Evolutionary conservation across 1,284 basidiomycete genomes (phyloP), one percentile per base, ranked within the genome.

Genomic region (Thelephora terrestris): DNA sequence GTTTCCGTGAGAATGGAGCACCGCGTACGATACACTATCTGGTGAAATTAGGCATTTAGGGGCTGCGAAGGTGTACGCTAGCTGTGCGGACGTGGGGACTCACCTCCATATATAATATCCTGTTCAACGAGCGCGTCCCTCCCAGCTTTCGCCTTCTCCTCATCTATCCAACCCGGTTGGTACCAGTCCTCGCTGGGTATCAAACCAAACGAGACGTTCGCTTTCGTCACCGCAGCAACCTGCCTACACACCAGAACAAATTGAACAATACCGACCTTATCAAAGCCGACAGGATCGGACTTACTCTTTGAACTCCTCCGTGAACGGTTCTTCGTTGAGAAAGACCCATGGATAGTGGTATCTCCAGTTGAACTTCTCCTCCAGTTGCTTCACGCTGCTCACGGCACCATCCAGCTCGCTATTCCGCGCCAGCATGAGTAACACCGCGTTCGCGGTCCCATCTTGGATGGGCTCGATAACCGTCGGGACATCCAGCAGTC

Each of bases 91-190:
- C 45, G n/a, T 29, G 34, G 42, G 12, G 2, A 59, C 61, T 63
- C 68, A 71, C 85, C 85, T 56, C 89, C 91, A 55, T 94, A 94
- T 47, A 93, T 91, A 54, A 94, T 85, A 50, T 79, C 74, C 49
- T 89, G 71, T 55, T 74, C 71, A 16, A 74, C 69, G 85, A 93
- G 90, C 42, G 78, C 68, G 36, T 80, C 73, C 47, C 91, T 73
- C 18, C 78, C 68, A 17, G 70, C 73, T 0, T 68, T 71, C 0
- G 92, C 92, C 56, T 73, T 79, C 2, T 70, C 71, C 64, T 92
- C 86, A 55, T 90, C 79, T 53, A 90, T 87, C 75, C 76, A 90
- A 32, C 75, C 67, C 1, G 92, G 90, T 60, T 93, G 90, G 52
- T 74, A 66, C 92, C 93, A 96, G 53, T 91, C 72, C 1, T 87